Conservation (phyloP, 2,329 filamentous ascomycete species). For the Claviceps cyperi region DNA sequence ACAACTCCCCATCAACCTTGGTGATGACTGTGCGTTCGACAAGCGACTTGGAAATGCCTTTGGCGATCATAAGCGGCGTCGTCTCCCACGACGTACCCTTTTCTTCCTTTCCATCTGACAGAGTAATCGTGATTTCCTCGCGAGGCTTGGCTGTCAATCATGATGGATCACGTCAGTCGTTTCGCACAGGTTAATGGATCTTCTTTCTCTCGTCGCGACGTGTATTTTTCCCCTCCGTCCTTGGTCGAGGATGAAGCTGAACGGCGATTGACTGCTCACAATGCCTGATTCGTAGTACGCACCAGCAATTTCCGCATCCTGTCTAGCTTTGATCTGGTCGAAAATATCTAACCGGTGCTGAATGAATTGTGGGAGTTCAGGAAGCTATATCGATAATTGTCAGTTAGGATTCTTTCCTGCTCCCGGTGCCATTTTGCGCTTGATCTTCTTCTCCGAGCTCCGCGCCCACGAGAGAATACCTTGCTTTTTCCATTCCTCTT, state of each 20-base stretch:
- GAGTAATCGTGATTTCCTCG: conserved; percentile 58
- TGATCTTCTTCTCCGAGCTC: background rate
- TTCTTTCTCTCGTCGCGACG: background rate
- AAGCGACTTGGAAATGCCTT: conserved; percentile 69
- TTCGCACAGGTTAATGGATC: background rate
- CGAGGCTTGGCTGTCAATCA: conserved; percentile 46
- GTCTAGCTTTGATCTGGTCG: conserved; percentile 72
- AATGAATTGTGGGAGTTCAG: conserved; percentile 56
- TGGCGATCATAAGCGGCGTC: conserved; percentile 65
- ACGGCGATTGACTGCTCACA: background rate
- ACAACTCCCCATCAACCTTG: conserved; percentile 68
- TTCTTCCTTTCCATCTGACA: conserved; percentile 57
- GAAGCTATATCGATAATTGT: conserved; percentile 14
- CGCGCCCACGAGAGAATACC: background rate
- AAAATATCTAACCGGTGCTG: conserved; percentile 75
- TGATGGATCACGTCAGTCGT: background rate
- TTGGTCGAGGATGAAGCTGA: background rate
- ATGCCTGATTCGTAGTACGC: conserved; percentile 10
- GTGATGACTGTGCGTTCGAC: conserved; percentile 80
- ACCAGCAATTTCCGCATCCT: conserved; percentile 56
- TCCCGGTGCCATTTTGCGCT: conserved; percentile 5
- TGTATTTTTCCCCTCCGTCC: background rate
- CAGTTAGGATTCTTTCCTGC: conserved; percentile 9
- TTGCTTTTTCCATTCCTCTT: conserved; percentile 6
- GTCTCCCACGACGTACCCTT: conserved; percentile 81